Conservation (phyloP, 352 stramenopile species). For the Chrysophaeum taylorii region DNA sequence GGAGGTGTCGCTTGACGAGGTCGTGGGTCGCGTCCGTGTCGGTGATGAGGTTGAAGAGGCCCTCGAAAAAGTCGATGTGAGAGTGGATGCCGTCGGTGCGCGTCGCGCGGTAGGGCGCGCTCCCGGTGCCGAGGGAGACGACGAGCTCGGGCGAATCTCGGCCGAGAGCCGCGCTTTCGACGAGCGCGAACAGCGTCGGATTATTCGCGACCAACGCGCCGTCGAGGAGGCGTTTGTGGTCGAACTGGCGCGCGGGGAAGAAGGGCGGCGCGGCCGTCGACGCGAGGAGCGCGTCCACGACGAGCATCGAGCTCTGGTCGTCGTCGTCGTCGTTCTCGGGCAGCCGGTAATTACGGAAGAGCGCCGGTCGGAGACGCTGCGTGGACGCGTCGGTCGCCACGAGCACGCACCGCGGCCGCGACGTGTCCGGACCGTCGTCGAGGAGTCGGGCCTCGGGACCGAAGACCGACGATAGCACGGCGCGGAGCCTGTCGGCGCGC, state of each 20-base stretch:
- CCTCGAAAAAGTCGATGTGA: background rate
- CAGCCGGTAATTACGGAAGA: background rate
- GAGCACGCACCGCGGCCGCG: background rate
- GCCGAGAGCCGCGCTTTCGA: background rate
- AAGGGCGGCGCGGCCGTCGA: conserved; percentile 10
- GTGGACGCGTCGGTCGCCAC: conserved; percentile 11
- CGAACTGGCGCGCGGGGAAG: background rate
- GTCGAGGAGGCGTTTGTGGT: conserved; percentile 3
- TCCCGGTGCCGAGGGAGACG: conserved; percentile 11
- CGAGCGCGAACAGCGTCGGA: conserved; percentile 6
- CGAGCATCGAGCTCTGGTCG: background rate
- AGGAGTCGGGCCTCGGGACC: background rate
- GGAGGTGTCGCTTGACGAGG: background rate
- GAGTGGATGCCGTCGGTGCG: background rate
- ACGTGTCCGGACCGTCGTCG: no score
- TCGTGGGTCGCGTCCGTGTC: conserved; percentile 12
- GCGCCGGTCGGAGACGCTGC: background rate
- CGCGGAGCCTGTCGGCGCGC: background rate
- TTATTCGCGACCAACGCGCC: conserved; percentile 13
- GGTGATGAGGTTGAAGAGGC: background rate
- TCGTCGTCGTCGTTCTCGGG: background rate
- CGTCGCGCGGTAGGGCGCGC: background rate
- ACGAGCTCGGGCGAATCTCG: background rate
- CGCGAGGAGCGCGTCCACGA: background rate
- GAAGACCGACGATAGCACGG: background rate